A percentile compares a stretch with the other conserved stretches of the same genome.
Conservation (phyloP, 495 filamentous ascomycete genomes). For the Penicillium maclennaniae region DNA sequence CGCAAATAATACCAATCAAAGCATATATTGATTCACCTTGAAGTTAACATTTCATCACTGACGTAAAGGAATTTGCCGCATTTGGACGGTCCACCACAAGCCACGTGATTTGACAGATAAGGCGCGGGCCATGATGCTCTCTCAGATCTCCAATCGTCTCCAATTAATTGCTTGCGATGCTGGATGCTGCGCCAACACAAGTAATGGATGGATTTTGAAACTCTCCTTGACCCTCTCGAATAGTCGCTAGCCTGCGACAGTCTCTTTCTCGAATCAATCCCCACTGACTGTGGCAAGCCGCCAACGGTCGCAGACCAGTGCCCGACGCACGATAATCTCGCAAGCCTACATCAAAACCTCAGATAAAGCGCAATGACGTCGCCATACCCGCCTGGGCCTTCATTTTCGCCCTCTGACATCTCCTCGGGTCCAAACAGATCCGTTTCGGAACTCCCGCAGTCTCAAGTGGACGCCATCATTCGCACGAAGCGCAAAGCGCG, state of each 20-base stretch:
- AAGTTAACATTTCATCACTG: constrained; percentile 6
- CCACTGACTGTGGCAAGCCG: neutral
- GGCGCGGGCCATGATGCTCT: constrained; percentile 9
- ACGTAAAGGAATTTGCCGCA: constrained; percentile 19
- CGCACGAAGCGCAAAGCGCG: constrained; percentile 47
- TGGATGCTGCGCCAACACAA: constrained; percentile 6
- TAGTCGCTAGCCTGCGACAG: neutral
- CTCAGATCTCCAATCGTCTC: constrained; percentile 9
- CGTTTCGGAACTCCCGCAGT: constrained; percentile 43
- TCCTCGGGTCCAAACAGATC: constrained; percentile 21
- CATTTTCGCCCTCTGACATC: constrained; percentile 37
- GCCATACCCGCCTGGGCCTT: constrained; percentile 32
- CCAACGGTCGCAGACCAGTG: constrained; percentile 7
- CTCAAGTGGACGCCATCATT: constrained; percentile 49
- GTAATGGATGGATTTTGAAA: constrained; percentile 3
- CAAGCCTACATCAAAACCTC: neutral
- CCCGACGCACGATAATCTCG: constrained; percentile 9
- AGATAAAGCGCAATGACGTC: constrained; percentile 31
- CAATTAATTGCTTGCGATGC: constrained; percentile 11
- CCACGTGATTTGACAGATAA: constrained; percentile 18
- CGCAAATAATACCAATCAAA: neutral
- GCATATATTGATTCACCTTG: too few species aligned
- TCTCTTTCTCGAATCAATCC: neutral
- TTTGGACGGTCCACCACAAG: constrained; percentile 12
- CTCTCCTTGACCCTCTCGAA: neutral